Percentiles rank a stretch among this genome's conserved stretches.
Conservation (phyloP, 2,329 filamentous ascomycete genomes). For the Nemania serpens region DNA sequence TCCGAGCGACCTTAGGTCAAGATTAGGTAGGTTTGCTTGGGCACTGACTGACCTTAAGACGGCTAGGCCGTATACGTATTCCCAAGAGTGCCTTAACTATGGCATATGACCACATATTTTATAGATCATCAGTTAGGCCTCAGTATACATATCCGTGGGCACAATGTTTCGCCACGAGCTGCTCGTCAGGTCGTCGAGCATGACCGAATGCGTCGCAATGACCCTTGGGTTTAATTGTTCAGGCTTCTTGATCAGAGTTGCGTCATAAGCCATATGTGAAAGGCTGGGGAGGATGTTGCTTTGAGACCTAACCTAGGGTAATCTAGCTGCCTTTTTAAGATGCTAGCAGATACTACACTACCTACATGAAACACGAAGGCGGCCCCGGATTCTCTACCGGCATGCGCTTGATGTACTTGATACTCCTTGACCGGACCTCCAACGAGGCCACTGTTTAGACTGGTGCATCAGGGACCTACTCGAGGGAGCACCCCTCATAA, state of each 20-base stretch:
- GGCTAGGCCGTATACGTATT: not conserved
- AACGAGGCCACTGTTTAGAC: constrained; percentile 13
- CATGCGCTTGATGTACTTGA: not conserved
- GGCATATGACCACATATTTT: too few relatives aligned
- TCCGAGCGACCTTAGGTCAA: constrained; percentile 15
- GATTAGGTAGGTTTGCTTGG: constrained; percentile 3
- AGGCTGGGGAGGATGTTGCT: constrained; percentile 19
- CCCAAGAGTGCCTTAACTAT: too few relatives aligned
- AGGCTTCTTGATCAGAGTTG: constrained; percentile 9
- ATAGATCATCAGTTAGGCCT: too few relatives aligned
- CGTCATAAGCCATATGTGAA: constrained; percentile 22
- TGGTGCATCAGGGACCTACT: not conserved
- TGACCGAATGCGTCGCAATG: too few relatives aligned
- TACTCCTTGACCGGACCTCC: constrained; percentile 1
- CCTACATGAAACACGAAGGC: constrained; percentile 17
- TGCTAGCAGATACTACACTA: not conserved
- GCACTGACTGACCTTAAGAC: not conserved
- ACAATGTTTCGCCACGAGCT: too few relatives aligned
- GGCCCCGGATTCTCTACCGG: not conserved
- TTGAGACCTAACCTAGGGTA: constrained; percentile 3
- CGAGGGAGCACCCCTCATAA: too few relatives aligned
- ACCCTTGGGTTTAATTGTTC: constrained; percentile 5
- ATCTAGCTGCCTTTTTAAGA: constrained; percentile 11
- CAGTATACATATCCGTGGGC: too few relatives aligned
- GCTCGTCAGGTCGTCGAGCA: too few relatives aligned